Conservation (phyloP, 495 filamentous ascomycete species). For the Penicillium manginii region DNA sequence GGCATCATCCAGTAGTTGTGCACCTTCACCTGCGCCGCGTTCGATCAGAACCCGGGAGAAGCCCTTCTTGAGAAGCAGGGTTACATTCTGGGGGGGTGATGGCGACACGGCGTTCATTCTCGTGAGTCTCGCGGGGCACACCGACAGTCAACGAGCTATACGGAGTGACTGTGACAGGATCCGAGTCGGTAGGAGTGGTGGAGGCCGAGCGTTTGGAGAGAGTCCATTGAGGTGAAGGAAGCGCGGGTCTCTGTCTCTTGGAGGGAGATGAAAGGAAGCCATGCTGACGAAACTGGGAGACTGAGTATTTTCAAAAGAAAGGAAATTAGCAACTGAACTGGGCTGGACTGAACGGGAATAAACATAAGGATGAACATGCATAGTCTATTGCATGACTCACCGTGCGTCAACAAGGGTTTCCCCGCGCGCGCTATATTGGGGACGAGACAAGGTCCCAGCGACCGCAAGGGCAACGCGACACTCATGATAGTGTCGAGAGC, state of each 20-base stretch:
- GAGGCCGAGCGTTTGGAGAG: constrained; percentile 31
- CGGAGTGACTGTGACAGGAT: constrained; percentile 62
- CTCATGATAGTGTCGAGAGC: constrained; percentile 31
- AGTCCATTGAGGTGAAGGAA: constrained; percentile 18
- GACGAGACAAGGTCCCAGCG: constrained; percentile 37
- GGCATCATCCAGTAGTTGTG: constrained; percentile 71
- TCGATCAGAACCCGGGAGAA: constrained; percentile 74
- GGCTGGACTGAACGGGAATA: no score
- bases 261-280: constrained; percentile 13
- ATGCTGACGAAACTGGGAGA: constrained; percentile 19
- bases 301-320: constrained; percentile 5
- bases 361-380: neutral
- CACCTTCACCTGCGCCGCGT: constrained; percentile 71
- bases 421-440: constrained; percentile 28
- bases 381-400: neutral
- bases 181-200: constrained; percentile 33
- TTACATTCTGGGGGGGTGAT: constrained; percentile 81
- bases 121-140: constrained; percentile 69
- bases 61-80: constrained; percentile 76
- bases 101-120: constrained; percentile 76
- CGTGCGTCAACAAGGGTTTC: constrained; percentile 18
- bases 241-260: constrained; percentile 11
- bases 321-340: constrained; percentile 11
- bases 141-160: constrained; percentile 72
- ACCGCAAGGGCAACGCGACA: constrained; percentile 34